phyloP scores from a whole-genome alignment of 1,139 yeast genomes.

The Hansenula lynferdii region DNA sequence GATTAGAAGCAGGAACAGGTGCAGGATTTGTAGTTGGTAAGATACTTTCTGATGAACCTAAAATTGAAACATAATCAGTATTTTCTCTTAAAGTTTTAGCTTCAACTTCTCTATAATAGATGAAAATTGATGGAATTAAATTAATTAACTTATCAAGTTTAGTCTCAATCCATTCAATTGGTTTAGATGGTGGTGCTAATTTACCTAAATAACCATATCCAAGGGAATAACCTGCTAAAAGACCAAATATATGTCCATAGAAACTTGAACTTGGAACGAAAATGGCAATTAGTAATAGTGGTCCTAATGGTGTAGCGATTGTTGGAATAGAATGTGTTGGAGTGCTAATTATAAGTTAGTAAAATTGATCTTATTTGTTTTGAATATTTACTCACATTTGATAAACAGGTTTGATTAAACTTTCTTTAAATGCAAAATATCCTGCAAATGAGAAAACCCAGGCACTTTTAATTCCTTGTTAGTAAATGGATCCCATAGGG shows the following conservation, averaged over 20 bases:
- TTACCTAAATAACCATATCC: constrained; percentile 46
- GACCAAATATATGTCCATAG: constrained; percentile 62
- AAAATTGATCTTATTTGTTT: not conserved
- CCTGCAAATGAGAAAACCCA: constrained; percentile 71
- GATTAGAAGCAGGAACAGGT: constrained; percentile 4
- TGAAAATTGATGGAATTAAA: constrained; percentile 48
- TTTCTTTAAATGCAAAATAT: constrained; percentile 59
- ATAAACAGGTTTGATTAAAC: constrained; percentile 42
- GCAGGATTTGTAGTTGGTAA: constrained; percentile 6
- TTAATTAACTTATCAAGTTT: constrained; percentile 46
- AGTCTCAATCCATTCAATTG: constrained; percentile 62
- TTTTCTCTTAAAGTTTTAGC: constrained; percentile 41
- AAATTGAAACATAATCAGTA: constrained; percentile 32
- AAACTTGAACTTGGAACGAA: constrained; percentile 60
- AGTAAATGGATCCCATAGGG: not conserved
- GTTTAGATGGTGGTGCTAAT: constrained; percentile 61
- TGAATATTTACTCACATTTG: constrained; percentile 19
- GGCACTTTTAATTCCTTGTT: constrained; percentile 37
- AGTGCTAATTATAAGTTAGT: constrained; percentile 9
- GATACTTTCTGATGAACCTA: constrained; percentile 19
- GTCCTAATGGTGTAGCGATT: constrained; percentile 50
- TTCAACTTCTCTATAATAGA: constrained; percentile 52
- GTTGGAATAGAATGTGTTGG: constrained; percentile 51
- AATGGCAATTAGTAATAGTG: constrained; percentile 45
- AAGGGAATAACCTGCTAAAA: constrained; percentile 48